Percentiles rank a stretch among this genome's conserved stretches.
Evolutionary conservation across 2,329 filamentous ascomycete genomes (phyloP).

Genomic region (Phoma herbarum): DNA sequence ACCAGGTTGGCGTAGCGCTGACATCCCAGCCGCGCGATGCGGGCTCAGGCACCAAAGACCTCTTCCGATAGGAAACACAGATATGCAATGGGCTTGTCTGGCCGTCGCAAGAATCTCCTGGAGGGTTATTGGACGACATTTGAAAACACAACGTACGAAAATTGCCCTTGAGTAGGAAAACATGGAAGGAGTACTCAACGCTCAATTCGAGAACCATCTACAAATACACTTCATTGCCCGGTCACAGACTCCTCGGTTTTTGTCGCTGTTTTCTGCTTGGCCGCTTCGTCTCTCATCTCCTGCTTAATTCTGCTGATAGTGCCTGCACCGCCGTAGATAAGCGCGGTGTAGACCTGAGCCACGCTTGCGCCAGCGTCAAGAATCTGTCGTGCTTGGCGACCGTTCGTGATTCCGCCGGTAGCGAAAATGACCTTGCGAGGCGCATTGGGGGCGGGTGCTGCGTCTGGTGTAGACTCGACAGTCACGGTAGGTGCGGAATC

Average conservation of each 20-base stretch:
- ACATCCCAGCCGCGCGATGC: neutral
- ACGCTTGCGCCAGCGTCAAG: conserved; percentile 89
- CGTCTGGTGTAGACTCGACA: conserved; percentile 27
- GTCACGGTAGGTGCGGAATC: conserved; percentile 41
- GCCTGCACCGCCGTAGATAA: conserved; percentile 70
- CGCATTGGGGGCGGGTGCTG: conserved; percentile 36
- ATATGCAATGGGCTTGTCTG: neutral
- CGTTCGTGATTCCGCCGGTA: conserved; percentile 90
- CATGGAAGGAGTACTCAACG: neutral
- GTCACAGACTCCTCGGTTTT: conserved; percentile 17
- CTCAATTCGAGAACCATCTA: neutral
- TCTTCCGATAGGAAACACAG: neutral
- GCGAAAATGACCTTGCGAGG: conserved; percentile 85
- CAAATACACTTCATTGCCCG: conserved; percentile 4
- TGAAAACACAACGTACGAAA: neutral
- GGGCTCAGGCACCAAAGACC: neutral
- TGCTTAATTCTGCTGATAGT: conserved; percentile 64
- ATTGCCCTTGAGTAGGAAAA: neutral
- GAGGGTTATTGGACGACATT: neutral
- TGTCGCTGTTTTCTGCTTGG: conserved; percentile 34
- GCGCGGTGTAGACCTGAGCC: conserved; percentile 88
- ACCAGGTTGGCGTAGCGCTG: neutral
- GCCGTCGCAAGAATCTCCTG: neutral
- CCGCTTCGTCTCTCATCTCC: conserved; percentile 58
- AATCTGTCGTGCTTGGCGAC: conserved; percentile 80